Base-by-base conservation (phyloP, 495 filamentous ascomycete genomes). In the Tuber calosporum region DNA sequence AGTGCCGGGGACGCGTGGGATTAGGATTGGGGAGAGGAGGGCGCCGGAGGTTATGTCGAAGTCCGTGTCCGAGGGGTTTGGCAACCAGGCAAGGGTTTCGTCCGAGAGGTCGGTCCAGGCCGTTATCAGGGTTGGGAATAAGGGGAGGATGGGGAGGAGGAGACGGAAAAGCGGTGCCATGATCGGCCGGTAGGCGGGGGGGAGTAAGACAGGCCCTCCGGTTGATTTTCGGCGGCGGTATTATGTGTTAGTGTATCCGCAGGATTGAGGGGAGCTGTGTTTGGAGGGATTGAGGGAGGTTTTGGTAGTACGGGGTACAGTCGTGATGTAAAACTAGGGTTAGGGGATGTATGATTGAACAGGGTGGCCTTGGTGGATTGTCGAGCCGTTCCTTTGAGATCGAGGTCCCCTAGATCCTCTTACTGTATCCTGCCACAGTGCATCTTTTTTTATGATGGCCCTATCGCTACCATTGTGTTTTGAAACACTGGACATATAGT, bases 1-100 rank as follows among this genome's bases (percentile, higher is more conserved):
- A 6, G 92, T 97, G 34, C 94, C 95, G 37, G 95, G 89, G 39
- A 99, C 94, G 71, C 95, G 92, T 40, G 94, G 90, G 36, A 87
- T 88, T n/a, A 99, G 87, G 75, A 99, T 94, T 1, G 94, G 95
- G 1, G 94, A 85, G n/a, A 98, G 86, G 34, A 99, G 85, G 9
- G 86, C 83, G 71, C 93, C 91, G 69, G 74, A 80, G 69, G 84
- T 86, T 79, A 94, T 91, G 82, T 98, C 86, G 82, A 97, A 95
- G 84, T 97, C 94, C 41, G 86, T 75, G 71, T 87, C 87, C 1
- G 91, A 89, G 22, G 87, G 87, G 20, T 71, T 71, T 2, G 92
- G 91, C 5, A 98, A 84, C 48, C 83, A 81, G 48, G 83, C 84
- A 20, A 98, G 85, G 30, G 90, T 89, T 66, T 88, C 83, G 77